These are phyloP conservation scores for Rhodomyrtus psidioides DNA, from an alignment of 441 rosid species.

Conservation along the genomic window DNA sequence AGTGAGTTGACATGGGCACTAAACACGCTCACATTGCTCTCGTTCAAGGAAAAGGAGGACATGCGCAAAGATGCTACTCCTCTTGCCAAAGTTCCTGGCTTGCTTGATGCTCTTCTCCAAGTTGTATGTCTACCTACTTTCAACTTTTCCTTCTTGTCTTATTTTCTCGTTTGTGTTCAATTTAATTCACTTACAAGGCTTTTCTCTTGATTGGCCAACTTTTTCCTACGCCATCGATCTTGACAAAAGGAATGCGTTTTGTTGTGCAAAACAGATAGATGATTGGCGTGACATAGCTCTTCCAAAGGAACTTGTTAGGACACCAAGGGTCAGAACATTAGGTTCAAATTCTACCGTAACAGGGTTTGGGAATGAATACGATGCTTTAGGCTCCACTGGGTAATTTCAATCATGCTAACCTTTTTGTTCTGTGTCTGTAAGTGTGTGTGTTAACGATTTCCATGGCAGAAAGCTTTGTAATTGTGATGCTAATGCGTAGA, in stretches of 20 bases:
- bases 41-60: constrained; percentile 89
- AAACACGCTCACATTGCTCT: constrained; percentile 81
- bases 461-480: not conserved
- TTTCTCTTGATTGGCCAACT: not conserved
- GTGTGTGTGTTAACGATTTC: not conserved
- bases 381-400: constrained; percentile 61
- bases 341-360: constrained; percentile 60
- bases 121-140: constrained; percentile 35
- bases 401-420: constrained; percentile 14
- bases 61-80: constrained; percentile 68
- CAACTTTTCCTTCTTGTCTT: not conserved
- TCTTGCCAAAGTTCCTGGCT: constrained; percentile 76
- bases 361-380: constrained; percentile 69
- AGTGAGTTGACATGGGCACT: constrained; percentile 93
- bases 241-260: not conserved
- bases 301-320: constrained; percentile 55
- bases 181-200: not conserved
- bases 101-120: constrained; percentile 90
- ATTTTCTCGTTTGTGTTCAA: not conserved
- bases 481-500: constrained; percentile 6
- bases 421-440: not conserved
- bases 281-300: constrained; percentile 87
- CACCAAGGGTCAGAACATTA: constrained; percentile 52
- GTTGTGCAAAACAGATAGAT: constrained; percentile 57
- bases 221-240: not conserved